Base-by-base conservation (phyloP, 148 eudicot species). In the Fagopyrum esculentum region DNA sequence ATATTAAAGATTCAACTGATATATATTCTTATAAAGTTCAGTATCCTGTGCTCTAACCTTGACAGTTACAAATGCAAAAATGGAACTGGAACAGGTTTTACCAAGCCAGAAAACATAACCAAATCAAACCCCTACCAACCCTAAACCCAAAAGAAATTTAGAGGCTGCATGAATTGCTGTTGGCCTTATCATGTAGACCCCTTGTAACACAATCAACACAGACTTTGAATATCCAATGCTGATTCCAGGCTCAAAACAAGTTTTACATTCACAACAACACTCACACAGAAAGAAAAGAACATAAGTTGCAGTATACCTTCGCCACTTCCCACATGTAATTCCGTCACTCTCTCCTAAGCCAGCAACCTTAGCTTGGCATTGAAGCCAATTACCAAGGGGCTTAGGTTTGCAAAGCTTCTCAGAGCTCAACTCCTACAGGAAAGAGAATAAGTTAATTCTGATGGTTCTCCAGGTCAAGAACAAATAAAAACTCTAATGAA, bases 351-450 rank as follows among this genome's bases (percentile, higher is more conserved):
- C 88, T 73, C 91, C 91, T 60, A 82, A 46, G 59, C 89, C 92
- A 60, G 75, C 79, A 22, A 90, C 73, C 56, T 90, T 84, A 49
- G 83, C 86, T 80, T 86, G 87, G 77, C 98, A 94, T 74, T 92
- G 98, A 82, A 94, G 80, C 98, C 98, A 95, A 83, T 95, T 92
- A 68, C 93, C 91, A 81, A 90, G 85, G 71, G 89, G 84, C 78
- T 79, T 84, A 70, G 82, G 78, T 80, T 78, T 83, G 9, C 75
- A 75, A 83, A 81, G 83, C 79, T 87, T 87, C 70, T 68, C 72
- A 54, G 76, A 77, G 69, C 48, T 63, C 44, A 78, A 61, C 59
- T 81, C 88, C 96, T 95, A 80, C 72, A 77, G 13, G 57, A 78
- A 43, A 48, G 40, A 76, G 50, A 15, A 73, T 75, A 16, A 72